Base-by-base conservation (phyloP, 2,329 filamentous ascomycete genomes). In the Aspergillus vadensis region DNA sequence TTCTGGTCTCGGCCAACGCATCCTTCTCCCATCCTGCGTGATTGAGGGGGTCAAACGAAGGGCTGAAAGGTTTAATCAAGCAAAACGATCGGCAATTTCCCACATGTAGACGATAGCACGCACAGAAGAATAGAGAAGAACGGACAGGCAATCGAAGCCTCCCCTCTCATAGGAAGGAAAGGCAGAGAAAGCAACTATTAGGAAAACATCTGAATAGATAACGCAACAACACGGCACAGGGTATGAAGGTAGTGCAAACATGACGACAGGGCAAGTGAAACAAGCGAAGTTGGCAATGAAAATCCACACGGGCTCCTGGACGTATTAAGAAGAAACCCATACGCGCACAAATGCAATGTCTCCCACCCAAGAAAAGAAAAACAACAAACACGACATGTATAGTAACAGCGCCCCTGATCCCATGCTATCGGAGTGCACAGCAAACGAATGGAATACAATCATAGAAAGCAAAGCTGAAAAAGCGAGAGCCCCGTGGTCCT, bases 401-500 rank as follows among this genome's bases (percentile, higher is more conserved):
- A 69, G 69, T 61, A 67, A 69, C 61, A 68, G 70, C 70, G 69
- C 70, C 70, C 71, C 65, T 67, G 65, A 69, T 69, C 65, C 69
- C 66, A 74, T 75, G 72, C 71, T 69, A 67, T 68, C 66, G 62
- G 60, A 62, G 63, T 63, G 61, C 58, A 63, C 57, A 68, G 67
- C 60, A 63, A 58, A 61, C 57, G 65, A 60, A 58, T 55, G 49
- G 17, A 56, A 57, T 60, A 63, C 59, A 61, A 50, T 57, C 63
- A 65, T 62, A 53, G 55, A 63, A 60, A 69, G 68, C 65, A 64
- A 36, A 70, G 69, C 62, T 69, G 66, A 69, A 67, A 66, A 74
- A 72, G 67, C 63, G 57, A 69, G 67, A 72, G 69, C 65, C 67
- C 67, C 70, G 61, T 66, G 65, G 71, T 69, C 70, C 72, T 69